Evolutionary conservation across 2,329 filamentous ascomycete genomes (phyloP).

Genomic region (Knoxdaviesia proteae): DNA sequence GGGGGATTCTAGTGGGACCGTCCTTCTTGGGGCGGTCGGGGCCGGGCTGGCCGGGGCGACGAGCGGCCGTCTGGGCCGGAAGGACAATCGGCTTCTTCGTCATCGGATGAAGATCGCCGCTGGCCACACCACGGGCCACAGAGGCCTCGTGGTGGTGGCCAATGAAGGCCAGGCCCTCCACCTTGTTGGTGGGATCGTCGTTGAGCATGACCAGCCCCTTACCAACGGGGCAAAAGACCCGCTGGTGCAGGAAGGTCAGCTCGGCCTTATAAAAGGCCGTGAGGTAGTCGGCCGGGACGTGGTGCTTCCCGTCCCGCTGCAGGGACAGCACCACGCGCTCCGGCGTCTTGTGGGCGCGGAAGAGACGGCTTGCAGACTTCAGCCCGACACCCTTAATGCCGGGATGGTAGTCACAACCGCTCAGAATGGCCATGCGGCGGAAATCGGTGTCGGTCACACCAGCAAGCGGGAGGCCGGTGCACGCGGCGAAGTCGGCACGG

Average conservation of each 20-base stretch:
- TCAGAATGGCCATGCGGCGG: slow-evolving; percentile 85
- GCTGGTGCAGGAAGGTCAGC: slow-evolving; percentile 80
- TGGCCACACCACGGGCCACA: slow-evolving; percentile 53
- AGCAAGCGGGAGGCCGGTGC: slow-evolving; percentile 68
- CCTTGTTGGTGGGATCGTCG: slow-evolving; percentile 37
- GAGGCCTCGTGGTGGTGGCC: slow-evolving; percentile 50
- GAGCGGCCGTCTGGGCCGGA: slow-evolving; percentile 19
- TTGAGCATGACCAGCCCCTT: slow-evolving; percentile 58
- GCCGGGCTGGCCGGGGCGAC: slow-evolving; percentile 11
- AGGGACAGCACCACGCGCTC: slow-evolving; percentile 66
- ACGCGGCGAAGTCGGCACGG: slow-evolving; percentile 70
- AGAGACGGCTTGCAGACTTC: slow-evolving; percentile 79
- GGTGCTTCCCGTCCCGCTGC: slow-evolving; percentile 73
- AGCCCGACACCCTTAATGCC: slow-evolving; percentile 71
- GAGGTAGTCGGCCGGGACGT: slow-evolving; percentile 62
- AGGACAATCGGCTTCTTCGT: slow-evolving; percentile 49
- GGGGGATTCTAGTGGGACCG: slow-evolving; percentile 28
- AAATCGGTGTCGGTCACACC: slow-evolving; percentile 90
- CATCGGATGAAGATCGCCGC: slow-evolving; percentile 71
- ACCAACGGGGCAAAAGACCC: slow-evolving; percentile 68
- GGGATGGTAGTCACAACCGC: slow-evolving; percentile 86
- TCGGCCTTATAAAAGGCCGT: slow-evolving; percentile 71
- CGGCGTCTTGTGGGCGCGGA: slow-evolving; percentile 75
- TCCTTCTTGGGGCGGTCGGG: slow-evolving; percentile 17
- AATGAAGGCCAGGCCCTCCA: slow-evolving; percentile 61